Evolutionary conservation across 1,139 yeast species (phyloP).

Genomic region (Pichia sp.): DNA sequence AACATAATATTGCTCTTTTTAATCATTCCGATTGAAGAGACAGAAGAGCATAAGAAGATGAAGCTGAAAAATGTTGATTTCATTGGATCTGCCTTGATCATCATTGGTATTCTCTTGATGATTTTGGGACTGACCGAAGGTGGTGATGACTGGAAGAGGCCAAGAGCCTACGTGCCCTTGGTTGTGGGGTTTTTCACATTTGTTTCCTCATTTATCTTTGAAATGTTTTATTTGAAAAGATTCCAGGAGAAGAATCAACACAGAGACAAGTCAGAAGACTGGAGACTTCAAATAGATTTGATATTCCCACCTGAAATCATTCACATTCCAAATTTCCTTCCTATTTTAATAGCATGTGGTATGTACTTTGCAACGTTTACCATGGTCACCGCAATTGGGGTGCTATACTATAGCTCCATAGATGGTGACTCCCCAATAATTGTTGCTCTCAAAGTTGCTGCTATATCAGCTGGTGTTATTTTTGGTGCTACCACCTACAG

Average conservation of each 20-base stretch:
- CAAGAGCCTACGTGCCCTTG: too few species aligned
- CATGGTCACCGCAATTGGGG: constrained; percentile 9
- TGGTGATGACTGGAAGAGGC: too few species aligned
- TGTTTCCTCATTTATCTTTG: too few species aligned
- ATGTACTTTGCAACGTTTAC: constrained; percentile 15
- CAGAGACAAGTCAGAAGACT: too few species aligned
- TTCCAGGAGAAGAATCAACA: too few species aligned
- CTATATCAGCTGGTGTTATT: constrained; percentile 24
- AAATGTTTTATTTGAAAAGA: too few species aligned
- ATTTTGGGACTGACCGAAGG: too few species aligned
- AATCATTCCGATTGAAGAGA: constrained; percentile 27
- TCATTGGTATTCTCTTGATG: too few species aligned
- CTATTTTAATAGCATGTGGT: constrained; percentile 15
- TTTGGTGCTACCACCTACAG: constrained; percentile 17
- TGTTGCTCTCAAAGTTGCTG: constrained; percentile 30
- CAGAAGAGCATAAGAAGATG: constrained; percentile 19
- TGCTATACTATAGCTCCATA: constrained; percentile 21
- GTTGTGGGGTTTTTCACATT: too few species aligned
- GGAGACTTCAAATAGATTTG: too few species aligned
- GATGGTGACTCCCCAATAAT: constrained; percentile 26
- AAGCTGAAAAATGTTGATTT: constrained; percentile 12
- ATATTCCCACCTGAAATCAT: too few species aligned
- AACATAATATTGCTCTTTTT: constrained; percentile 22
- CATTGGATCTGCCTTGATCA: too few species aligned
- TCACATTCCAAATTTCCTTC: constrained; percentile 6